A percentile compares a stretch with the other conserved stretches of the same genome.
phyloP scores from a whole-genome alignment of 352 stramenopile genomes.

The Pythium sukuiense region DNA sequence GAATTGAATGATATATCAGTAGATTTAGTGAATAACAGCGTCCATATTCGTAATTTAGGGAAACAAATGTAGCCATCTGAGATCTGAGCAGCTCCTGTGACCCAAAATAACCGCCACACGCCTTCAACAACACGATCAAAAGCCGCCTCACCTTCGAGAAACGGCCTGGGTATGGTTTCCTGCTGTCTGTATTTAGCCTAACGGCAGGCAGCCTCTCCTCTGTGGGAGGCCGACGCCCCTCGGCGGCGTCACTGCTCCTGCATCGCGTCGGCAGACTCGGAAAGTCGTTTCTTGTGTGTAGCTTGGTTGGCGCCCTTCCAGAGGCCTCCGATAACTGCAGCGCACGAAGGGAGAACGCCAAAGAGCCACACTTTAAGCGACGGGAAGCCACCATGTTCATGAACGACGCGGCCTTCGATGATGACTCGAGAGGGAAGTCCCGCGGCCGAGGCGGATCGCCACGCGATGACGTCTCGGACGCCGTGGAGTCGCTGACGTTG shows the following conservation, averaged over 20 bases:
- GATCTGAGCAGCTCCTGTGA: not conserved
- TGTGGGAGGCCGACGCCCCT: not conserved
- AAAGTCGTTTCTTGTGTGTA: constrained; percentile 4
- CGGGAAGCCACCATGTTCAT: constrained; percentile 71
- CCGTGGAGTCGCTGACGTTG: constrained; percentile 60
- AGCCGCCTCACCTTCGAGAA: not conserved
- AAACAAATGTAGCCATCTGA: constrained; percentile 17
- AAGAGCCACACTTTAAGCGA: not conserved
- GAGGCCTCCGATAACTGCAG: not conserved
- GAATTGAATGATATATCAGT: constrained; percentile 12
- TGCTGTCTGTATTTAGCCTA: not conserved
- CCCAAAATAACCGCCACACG: not conserved
- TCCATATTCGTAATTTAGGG: not conserved
- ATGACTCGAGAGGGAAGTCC: constrained; percentile 37
- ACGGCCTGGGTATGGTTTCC: not conserved
- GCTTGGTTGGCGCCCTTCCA: not conserved
- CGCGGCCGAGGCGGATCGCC: constrained; percentile 24
- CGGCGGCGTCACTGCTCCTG: not conserved
- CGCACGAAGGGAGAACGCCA: not conserved
- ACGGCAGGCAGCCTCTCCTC: not conserved
- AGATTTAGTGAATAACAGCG: not conserved
- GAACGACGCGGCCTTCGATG: constrained; percentile 75
- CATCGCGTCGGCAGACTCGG: constrained; percentile 1
- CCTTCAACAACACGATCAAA: no score
- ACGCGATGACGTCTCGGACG: constrained; percentile 52